A percentile compares a stretch with the other conserved stretches of the same genome.
phyloP scores from a whole-genome alignment of 768 basidiomycete genomes.

The Galerina marginata region DNA sequence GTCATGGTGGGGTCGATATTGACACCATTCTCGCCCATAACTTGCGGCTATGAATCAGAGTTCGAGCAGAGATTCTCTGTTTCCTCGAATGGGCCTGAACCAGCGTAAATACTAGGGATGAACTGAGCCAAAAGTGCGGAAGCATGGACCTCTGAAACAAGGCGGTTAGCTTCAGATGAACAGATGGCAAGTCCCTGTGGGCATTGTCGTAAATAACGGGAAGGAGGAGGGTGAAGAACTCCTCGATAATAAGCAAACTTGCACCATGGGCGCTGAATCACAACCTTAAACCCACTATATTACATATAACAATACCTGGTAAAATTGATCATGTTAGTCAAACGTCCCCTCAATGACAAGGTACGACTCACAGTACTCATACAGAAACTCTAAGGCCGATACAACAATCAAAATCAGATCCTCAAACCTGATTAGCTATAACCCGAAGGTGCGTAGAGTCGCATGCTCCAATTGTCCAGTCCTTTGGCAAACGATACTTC shows the following conservation, averaged over 20 bases:
- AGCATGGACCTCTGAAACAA: no score
- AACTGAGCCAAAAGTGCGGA: no score
- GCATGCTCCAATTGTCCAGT: constrained; percentile 69
- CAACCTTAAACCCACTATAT: background rate
- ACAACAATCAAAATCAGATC: background rate
- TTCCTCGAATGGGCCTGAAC: no score
- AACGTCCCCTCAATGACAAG: background rate
- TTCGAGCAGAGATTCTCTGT: no score
- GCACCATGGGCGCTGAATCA: background rate
- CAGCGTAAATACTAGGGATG: no score
- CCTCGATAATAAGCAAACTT: background rate
- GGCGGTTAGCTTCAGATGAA: no score
- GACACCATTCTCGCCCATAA: no score
- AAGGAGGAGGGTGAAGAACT: background rate
- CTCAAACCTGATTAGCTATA: constrained; percentile 42
- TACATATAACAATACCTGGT: background rate
- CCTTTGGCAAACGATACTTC: constrained; percentile 70
- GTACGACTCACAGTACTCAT: constrained; percentile 5
- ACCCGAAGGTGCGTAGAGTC: constrained; percentile 68
- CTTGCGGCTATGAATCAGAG: no score
- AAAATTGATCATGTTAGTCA: background rate
- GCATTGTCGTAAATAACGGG: no score
- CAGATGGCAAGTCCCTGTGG: no score
- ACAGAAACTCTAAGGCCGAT: background rate
- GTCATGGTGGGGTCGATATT: no score